A percentile compares a stretch with the other conserved stretches of the same genome.
Conservation (phyloP, 352 stramenopile species). For the Globisporangium paddicum region DNA sequence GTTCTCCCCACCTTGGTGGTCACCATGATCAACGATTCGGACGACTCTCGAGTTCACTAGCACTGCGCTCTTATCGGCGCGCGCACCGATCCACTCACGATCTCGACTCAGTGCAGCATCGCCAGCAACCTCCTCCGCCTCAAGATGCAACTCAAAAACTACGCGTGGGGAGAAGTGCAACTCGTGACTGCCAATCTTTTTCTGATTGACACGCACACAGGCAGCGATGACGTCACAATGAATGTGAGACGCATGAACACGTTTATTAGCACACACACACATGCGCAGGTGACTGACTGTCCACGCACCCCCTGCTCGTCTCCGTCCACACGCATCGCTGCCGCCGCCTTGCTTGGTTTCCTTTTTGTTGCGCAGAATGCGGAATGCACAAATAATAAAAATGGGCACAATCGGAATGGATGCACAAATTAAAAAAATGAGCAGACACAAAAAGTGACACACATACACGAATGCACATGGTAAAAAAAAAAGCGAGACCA, state of each 20-base stretch:
- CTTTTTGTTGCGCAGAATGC: neutral
- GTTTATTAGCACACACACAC: too few relatives aligned
- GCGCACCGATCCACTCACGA: neutral
- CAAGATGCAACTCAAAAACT: slow-evolving; percentile 6
- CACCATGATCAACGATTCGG: slow-evolving; percentile 2
- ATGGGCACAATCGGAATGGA: too few relatives aligned
- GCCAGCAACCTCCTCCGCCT: neutral
- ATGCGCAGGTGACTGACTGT: neutral
- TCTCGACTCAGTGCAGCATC: neutral
- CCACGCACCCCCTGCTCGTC: neutral
- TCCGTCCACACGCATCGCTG: neutral
- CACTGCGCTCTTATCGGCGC: slow-evolving; percentile 3
- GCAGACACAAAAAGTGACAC: too few relatives aligned
- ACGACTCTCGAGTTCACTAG: neutral
- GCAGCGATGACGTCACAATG: neutral
- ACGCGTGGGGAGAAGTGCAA: slow-evolving; percentile 10
- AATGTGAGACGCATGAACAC: too few relatives aligned
- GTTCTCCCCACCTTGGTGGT: neutral
- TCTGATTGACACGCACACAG: neutral
- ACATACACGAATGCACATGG: too few relatives aligned
- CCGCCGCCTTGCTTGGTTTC: neutral
- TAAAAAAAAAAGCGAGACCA: too few relatives aligned
- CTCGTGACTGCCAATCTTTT: neutral
- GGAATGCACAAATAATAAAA: too few relatives aligned
- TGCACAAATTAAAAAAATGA: too few relatives aligned